phyloP scores from a whole-genome alignment of 768 basidiomycete species.

The Tulasnella sp. region DNA sequence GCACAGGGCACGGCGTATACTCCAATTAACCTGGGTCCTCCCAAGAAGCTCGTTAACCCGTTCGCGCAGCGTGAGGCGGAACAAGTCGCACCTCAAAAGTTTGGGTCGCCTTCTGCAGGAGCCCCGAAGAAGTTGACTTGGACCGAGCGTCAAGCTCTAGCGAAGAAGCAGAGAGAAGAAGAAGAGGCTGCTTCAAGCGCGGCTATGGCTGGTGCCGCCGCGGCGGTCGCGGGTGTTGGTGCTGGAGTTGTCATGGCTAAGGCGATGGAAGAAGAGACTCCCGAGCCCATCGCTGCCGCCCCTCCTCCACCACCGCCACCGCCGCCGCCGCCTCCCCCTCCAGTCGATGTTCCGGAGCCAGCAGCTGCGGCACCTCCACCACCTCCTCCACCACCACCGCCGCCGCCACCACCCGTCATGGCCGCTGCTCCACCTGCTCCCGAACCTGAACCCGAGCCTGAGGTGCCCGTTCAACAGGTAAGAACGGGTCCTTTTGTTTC shows the following conservation, averaged over 20 bases:
- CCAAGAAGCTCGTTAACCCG: conserved; percentile 83
- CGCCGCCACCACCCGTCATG: conserved; percentile 30
- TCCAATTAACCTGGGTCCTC: conserved; percentile 77
- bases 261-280: conserved; percentile 5
- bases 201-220: conserved; percentile 40
- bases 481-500: background rate
- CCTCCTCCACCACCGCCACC: conserved; percentile 42
- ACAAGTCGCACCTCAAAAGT: conserved; percentile 33
- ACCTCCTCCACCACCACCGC: conserved; percentile 41
- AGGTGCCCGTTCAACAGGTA: background rate
- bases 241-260: conserved; percentile 33
- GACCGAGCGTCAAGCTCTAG: conserved; percentile 88
- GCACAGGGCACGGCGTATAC: conserved; percentile 72
- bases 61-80: conserved; percentile 55
- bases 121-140: conserved; percentile 81
- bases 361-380: conserved; percentile 43
- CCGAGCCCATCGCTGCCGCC: conserved; percentile 31
- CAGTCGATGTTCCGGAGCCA: conserved; percentile 32
- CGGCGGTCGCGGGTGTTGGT: conserved; percentile 46
- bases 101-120: conserved; percentile 30
- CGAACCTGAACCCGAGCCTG: conserved; percentile 32
- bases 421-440: conserved; percentile 34
- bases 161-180: conserved; percentile 79
- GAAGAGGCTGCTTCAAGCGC: conserved; percentile 63
- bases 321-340: conserved; percentile 38